These are phyloP conservation scores for Lepidium campestre DNA, from an alignment of 441 rosid genomes.

Conservation along the genomic window DNA sequence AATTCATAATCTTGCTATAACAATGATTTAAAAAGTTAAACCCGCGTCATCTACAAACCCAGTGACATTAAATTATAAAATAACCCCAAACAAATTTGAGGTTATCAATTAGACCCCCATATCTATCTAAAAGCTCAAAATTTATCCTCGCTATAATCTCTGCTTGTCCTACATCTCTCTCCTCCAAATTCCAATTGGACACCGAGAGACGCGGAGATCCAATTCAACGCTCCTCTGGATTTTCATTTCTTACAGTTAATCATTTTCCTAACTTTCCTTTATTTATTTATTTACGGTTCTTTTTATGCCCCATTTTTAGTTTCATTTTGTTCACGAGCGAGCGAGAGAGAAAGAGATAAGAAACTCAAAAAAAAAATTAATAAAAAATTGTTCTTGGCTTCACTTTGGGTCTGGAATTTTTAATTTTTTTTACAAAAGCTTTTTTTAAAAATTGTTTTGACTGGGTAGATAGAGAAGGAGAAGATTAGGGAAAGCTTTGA, in stretches of 20 bases:
- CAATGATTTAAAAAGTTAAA: not conserved
- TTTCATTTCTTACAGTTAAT: slow-evolving; percentile 7
- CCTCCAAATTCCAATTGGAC: not conserved
- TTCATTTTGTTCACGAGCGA: not conserved
- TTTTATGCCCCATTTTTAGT: slow-evolving; percentile 7
- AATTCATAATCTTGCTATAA: not conserved
- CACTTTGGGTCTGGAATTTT: slow-evolving; percentile 4
- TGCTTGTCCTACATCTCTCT: not conserved
- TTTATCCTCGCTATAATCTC: not conserved
- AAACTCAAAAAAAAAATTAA: not conserved
- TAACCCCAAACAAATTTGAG: not conserved
- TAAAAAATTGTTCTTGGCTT: not conserved
- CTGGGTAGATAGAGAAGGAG: slow-evolving; percentile 13
- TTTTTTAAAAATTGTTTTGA: too few relatives aligned
- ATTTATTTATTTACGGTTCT: not conserved
- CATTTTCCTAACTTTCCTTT: not conserved
- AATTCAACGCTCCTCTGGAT: slow-evolving; percentile 29
- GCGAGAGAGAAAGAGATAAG: not conserved
- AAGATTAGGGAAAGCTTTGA: slow-evolving; percentile 12
- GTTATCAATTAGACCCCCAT: slow-evolving; percentile 6
- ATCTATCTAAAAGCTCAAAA: not conserved
- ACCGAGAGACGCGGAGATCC: slow-evolving; percentile 26
- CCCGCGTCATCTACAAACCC: not conserved
- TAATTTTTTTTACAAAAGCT: not conserved
- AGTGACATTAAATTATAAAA: not conserved